Evolutionary conservation across 1,284 basidiomycete genomes (phyloP).

Genomic region (Leccinum huronense): DNA sequence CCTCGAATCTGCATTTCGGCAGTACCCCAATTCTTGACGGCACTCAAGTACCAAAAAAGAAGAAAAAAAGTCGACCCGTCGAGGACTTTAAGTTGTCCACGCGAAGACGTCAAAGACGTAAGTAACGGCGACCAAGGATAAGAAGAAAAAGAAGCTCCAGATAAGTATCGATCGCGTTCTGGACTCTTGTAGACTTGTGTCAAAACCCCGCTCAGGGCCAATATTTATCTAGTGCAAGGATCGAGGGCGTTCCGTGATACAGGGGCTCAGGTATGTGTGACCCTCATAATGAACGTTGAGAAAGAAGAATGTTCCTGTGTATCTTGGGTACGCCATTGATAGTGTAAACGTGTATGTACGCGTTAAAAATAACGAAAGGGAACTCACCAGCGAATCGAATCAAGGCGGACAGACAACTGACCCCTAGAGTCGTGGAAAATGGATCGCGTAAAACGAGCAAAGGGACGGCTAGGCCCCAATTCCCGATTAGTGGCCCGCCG

Average conservation of each 20-base stretch:
- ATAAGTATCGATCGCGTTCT: neutral
- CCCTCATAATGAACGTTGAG: neutral
- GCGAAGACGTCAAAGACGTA: slow-evolving; percentile 2
- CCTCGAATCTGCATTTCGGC: slow-evolving; percentile 2
- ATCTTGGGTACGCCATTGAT: neutral
- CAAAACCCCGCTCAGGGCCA: slow-evolving; percentile 4
- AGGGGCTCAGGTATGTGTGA: neutral
- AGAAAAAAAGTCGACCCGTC: neutral
- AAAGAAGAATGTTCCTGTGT: neutral
- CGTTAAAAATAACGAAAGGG: neutral
- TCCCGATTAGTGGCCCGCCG: neutral
- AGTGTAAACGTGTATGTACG: neutral
- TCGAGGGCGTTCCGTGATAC: neutral
- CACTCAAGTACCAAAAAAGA: neutral
- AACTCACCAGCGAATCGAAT: neutral
- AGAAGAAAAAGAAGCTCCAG: slow-evolving; percentile 2
- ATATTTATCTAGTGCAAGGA: neutral
- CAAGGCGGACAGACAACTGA: neutral
- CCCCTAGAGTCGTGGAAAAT: slow-evolving; percentile 6
- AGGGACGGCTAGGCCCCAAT: neutral
- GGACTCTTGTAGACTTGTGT: neutral
- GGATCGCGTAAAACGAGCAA: slow-evolving; percentile 6
- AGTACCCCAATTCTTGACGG: slow-evolving; percentile 2
- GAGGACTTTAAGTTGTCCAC: neutral
- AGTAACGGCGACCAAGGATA: slow-evolving; percentile 10